Percentiles rank a stretch among this genome's conserved stretches.
These are phyloP conservation scores for Xylaria sp. DNA, from an alignment of 2,329 filamentous ascomycete species.

Conservation along the genomic window DNA sequence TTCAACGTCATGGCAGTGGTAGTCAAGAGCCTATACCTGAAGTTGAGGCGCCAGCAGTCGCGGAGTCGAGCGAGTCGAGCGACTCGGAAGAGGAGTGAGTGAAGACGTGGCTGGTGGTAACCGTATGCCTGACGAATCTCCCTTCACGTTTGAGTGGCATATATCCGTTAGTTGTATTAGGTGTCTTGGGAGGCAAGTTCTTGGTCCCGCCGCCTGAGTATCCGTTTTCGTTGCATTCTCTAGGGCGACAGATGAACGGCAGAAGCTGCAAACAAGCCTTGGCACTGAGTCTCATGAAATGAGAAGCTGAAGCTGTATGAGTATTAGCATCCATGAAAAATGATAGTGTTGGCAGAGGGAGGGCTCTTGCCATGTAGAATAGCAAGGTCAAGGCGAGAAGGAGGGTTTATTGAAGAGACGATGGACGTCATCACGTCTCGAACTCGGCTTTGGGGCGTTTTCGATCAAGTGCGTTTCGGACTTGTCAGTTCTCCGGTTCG, in stretches of 20 bases:
- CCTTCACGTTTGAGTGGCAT: constrained; percentile 6
- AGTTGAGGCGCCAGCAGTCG: constrained; percentile 38
- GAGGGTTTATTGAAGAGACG: constrained; percentile 4
- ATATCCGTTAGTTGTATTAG: constrained; percentile 8
- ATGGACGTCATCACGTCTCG: constrained; percentile 8
- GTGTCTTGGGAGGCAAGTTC: constrained; percentile 8
- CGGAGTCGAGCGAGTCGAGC: constrained; percentile 45
- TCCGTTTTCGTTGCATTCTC: not conserved
- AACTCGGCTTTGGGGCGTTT: constrained; percentile 8
- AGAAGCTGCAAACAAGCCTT: not conserved
- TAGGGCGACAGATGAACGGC: not conserved
- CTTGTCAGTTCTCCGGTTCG: constrained; percentile 10
- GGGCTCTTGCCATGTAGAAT: constrained; percentile 30
- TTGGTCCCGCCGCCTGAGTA: constrained; percentile 5
- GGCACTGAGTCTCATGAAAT: constrained; percentile 4
- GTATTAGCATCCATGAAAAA: constrained; percentile 33
- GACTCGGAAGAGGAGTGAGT: constrained; percentile 49
- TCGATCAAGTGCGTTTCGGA: constrained; percentile 22
- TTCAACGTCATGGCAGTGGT: constrained; percentile 57
- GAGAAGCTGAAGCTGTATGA: constrained; percentile 33
- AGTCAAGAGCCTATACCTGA: constrained; percentile 50
- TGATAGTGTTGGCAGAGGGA: constrained; percentile 13
- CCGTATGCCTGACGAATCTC: not conserved
- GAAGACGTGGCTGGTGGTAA: constrained; percentile 1
- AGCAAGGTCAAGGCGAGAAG: constrained; percentile 15